Evolutionary conservation across 2,329 filamentous ascomycete genomes (phyloP), one percentile per base, ranked within the genome.

Genomic region (Clonostachys sp.): DNA sequence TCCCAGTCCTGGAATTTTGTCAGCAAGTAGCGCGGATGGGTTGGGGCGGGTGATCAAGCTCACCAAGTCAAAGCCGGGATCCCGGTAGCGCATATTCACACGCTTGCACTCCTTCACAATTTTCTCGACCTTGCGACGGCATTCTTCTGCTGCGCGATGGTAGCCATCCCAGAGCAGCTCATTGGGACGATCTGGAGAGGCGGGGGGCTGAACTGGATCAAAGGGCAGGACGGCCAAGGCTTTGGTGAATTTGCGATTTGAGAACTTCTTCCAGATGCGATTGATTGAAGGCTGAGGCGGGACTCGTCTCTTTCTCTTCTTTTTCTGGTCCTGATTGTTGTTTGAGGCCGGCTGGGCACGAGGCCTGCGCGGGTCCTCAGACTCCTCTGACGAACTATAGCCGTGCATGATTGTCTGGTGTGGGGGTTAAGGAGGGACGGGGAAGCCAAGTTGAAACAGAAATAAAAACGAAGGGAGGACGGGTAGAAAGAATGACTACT

Each of bases 31-130:
- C 17, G 24, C 13, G 36, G 12, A 30, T 7, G 18, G n/a, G 16
- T n/a, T 17, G 41, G 13, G 41, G 13, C 16, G 38, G 24, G 17
- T 12, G 9, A 14, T 45, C 13, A 24, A 5, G 17, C 76, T 61
- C 60, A 81, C 78, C 60, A 82, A 57, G 54, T 81, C 78, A 63
- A 73, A 82, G 2, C 74, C 77, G 1, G 81, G 79, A 53, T 88
- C 85, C 20, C 87, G 78, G 61, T 94, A 95, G 57, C 89, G 86
- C 61, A 86, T 86, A 57, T 95, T 95, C 36, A 91, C 75, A 18
- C 87, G 75, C 53, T 77, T 74, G 65, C 89, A 94, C 56, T 83
- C 79, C 51, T 77, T 68, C 43, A 81, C 78, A 50, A 83, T 83
- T 59, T 81, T 82, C 42, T 73, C 66, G 34, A 75, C 86, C 65